phyloP scores from a whole-genome alignment of 345 rosid species.

The Cardamine resedifolia region DNA sequence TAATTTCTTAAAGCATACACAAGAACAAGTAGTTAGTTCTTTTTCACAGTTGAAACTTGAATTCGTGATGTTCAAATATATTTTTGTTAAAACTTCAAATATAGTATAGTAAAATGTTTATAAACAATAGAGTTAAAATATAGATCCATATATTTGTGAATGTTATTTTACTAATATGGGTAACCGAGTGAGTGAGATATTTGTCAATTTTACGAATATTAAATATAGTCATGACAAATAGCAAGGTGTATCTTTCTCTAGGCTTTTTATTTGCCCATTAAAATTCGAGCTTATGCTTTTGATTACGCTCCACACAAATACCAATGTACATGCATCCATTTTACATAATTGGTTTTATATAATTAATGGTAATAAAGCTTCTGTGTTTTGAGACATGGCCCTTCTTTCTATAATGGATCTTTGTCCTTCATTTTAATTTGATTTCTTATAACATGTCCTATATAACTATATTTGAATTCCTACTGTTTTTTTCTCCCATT shows the following conservation, averaged over 20 bases:
- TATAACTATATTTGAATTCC: conserved; percentile 8
- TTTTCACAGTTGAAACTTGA: not conserved
- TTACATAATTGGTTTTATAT: conserved; percentile 19
- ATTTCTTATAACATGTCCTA: conserved; percentile 9
- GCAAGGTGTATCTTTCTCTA: conserved; percentile 39
- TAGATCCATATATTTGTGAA: not conserved
- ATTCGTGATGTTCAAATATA: not conserved
- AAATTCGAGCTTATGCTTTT: conserved; percentile 42
- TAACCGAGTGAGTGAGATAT: conserved; percentile 11
- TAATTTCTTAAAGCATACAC: not conserved
- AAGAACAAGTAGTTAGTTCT: not conserved
- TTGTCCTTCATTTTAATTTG: conserved; percentile 24
- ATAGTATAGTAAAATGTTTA: not conserved
- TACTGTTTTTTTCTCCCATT: not conserved
- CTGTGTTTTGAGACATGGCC: conserved; percentile 36
- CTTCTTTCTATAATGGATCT: conserved; percentile 39
- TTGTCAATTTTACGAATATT: conserved; percentile 17
- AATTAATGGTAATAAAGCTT: conserved; percentile 35
- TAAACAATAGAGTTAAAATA: not conserved
- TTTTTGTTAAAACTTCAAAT: not conserved
- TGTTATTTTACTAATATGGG: not conserved
- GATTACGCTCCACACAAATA: conserved; percentile 32
- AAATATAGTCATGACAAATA: conserved; percentile 24
- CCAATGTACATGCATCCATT: conserved; percentile 34
- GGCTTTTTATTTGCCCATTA: conserved; percentile 32